Evolutionary conservation across 2,329 filamentous ascomycete species (phyloP).

Genomic region (Cladophialophora psammophila): DNA sequence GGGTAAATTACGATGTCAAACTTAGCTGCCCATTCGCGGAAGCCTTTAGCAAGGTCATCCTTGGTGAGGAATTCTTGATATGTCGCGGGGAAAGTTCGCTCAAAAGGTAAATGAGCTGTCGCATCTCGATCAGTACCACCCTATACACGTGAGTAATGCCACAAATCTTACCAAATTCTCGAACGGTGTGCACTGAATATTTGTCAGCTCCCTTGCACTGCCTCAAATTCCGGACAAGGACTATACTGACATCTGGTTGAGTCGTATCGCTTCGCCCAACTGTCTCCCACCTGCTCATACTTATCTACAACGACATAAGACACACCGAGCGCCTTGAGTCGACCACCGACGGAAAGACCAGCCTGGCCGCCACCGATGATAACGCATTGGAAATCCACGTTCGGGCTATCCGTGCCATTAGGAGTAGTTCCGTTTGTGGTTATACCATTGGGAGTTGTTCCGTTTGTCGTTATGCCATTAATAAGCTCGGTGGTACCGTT

Average conservation of each 20-base stretch:
- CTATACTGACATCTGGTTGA: constrained; percentile 48
- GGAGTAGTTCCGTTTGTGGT: constrained; percentile 4
- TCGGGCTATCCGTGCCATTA: neutral
- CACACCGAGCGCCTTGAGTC: constrained; percentile 53
- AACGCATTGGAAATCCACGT: constrained; percentile 41
- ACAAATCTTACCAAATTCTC: constrained; percentile 40
- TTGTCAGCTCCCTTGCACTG: constrained; percentile 31
- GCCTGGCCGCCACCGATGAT: constrained; percentile 54
- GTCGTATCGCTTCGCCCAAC: constrained; percentile 56
- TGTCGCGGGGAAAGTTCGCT: constrained; percentile 38
- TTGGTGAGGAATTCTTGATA: constrained; percentile 40
- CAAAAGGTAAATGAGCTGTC: constrained; percentile 46
- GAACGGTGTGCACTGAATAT: constrained; percentile 34
- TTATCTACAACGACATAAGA: constrained; percentile 55
- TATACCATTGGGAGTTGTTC: neutral
- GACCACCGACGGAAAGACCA: constrained; percentile 53
- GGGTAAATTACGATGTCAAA: constrained; percentile 43
- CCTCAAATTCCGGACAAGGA: constrained; percentile 37
- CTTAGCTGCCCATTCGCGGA: constrained; percentile 36
- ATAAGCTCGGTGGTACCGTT: neutral
- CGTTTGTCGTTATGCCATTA: neutral
- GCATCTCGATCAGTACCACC: constrained; percentile 46
- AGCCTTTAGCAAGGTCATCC: constrained; percentile 34
- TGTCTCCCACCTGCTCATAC: constrained; percentile 54
- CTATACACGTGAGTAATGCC: constrained; percentile 53